Evolutionary conservation across 371 early-diverging fungal species (phyloP).

Genomic region (Circinella umbellata): DNA sequence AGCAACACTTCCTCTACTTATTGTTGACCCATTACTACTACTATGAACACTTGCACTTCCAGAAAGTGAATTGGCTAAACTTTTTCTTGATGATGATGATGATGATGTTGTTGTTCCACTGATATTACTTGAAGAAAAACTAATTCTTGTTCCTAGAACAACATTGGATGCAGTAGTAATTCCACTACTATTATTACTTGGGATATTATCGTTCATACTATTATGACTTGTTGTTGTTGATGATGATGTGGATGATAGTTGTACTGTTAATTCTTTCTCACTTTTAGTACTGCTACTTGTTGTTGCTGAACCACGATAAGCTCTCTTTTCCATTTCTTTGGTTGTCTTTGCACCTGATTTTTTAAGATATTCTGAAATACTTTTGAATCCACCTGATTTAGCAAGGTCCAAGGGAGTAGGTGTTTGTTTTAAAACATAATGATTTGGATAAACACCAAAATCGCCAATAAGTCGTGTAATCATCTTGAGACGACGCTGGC

Average conservation of each 20-base stretch:
- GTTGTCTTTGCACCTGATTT: slow-evolving; percentile 40
- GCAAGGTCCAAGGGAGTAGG: slow-evolving; percentile 49
- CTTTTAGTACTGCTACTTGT: background rate
- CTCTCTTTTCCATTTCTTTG: slow-evolving; percentile 51
- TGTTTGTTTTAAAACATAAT: slow-evolving; percentile 37
- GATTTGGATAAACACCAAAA: slow-evolving; percentile 41
- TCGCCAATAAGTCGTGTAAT: slow-evolving; percentile 36
- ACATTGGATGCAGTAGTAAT: background rate
- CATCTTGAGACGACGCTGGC: slow-evolving; percentile 31
- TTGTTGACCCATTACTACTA: background rate
- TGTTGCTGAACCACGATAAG: slow-evolving; percentile 4
- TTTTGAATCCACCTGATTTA: slow-evolving; percentile 31
- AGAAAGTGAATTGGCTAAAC: background rate
- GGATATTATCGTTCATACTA: background rate
- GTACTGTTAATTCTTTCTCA: no score
- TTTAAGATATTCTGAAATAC: slow-evolving; percentile 34
- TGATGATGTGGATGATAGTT: background rate
- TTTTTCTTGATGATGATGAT: slow-evolving; percentile 1
- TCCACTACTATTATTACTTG: background rate
- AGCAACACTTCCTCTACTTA: background rate
- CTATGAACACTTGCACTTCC: slow-evolving; percentile 9
- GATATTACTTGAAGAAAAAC: slow-evolving; percentile 7
- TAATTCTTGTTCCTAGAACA: background rate
- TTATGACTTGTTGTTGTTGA: no score
- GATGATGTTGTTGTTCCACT: slow-evolving; percentile 2